Conservation (phyloP, 208 protist species). For the Herpetomonas muscarum region DNA sequence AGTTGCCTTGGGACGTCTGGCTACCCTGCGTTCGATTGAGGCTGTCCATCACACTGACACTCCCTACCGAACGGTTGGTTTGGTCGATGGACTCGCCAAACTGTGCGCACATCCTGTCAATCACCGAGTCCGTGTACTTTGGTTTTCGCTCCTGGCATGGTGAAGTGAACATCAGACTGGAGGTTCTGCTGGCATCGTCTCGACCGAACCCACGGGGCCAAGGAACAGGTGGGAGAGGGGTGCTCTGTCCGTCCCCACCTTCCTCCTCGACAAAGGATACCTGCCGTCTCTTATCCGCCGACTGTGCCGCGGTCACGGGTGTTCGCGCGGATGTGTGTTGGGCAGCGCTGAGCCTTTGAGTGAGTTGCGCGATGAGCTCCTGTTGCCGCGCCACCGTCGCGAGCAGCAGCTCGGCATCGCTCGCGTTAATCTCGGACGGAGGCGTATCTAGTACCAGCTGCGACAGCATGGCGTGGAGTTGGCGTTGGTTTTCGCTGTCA, state of each 20-base stretch:
- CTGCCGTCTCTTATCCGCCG: too few species aligned
- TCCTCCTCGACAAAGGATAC: too few species aligned
- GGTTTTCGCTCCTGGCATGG: background rate
- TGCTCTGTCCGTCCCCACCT: too few species aligned
- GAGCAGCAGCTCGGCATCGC: conserved; percentile 20
- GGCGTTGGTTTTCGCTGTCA: background rate
- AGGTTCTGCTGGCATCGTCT: too few species aligned
- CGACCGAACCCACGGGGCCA: too few species aligned
- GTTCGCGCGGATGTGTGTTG: background rate
- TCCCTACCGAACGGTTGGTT: background rate
- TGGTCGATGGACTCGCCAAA: background rate
- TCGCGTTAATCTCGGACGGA: background rate
- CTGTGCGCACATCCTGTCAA: background rate
- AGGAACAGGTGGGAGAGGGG: too few species aligned
- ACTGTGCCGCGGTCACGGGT: background rate
- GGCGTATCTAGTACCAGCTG: background rate
- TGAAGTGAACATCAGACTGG: background rate
- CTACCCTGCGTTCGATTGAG: background rate
- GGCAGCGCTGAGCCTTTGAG: conserved; percentile 14
- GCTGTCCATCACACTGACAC: background rate
- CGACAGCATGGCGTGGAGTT: background rate
- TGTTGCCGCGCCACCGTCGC: conserved; percentile 38
- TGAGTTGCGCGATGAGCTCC: conserved; percentile 30
- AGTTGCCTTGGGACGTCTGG: too few species aligned
- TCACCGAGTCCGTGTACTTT: background rate